These are phyloP conservation scores for Leccinum longicurvipes DNA, from an alignment of 768 basidiomycete species.

Conservation along the genomic window DNA sequence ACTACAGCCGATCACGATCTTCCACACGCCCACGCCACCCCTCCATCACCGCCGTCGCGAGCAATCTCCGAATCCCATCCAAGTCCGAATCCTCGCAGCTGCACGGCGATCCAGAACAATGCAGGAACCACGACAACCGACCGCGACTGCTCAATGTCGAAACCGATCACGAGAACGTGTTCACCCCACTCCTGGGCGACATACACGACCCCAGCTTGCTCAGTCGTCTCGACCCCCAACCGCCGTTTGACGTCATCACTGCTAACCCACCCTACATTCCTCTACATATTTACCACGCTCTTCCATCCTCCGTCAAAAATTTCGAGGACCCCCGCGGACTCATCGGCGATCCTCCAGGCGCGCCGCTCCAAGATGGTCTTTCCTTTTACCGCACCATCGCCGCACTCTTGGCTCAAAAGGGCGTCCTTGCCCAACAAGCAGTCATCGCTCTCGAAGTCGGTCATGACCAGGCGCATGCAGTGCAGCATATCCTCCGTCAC, in stretches of 20 bases:
- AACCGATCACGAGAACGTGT: slow-evolving; percentile 20
- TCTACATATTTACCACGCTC: slow-evolving; percentile 52
- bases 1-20: slow-evolving; percentile 28
- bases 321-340: slow-evolving; percentile 84
- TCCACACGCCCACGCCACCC: slow-evolving; percentile 15
- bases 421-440: slow-evolving; percentile 50
- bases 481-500: slow-evolving; percentile 52
- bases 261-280: slow-evolving; percentile 89
- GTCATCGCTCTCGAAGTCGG: slow-evolving; percentile 80
- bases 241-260: slow-evolving; percentile 74
- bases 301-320: slow-evolving; percentile 66
- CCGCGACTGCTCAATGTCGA: background rate
- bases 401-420: slow-evolving; percentile 47
- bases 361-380: slow-evolving; percentile 46
- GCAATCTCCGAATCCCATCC: slow-evolving; percentile 1
- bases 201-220: slow-evolving; percentile 34
- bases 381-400: slow-evolving; percentile 74
- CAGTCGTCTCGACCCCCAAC: slow-evolving; percentile 32
- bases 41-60: slow-evolving; percentile 1
- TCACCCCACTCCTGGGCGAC: slow-evolving; percentile 42
- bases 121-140: background rate
- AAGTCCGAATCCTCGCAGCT: background rate
- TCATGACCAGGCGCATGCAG: slow-evolving; percentile 61
- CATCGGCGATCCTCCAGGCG: slow-evolving; percentile 60
- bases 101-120: background rate